Percentiles rank a stretch among this genome's conserved stretches.
Conservation (phyloP, 352 stramenopile genomes). For the Phytophthora ohioensis region DNA sequence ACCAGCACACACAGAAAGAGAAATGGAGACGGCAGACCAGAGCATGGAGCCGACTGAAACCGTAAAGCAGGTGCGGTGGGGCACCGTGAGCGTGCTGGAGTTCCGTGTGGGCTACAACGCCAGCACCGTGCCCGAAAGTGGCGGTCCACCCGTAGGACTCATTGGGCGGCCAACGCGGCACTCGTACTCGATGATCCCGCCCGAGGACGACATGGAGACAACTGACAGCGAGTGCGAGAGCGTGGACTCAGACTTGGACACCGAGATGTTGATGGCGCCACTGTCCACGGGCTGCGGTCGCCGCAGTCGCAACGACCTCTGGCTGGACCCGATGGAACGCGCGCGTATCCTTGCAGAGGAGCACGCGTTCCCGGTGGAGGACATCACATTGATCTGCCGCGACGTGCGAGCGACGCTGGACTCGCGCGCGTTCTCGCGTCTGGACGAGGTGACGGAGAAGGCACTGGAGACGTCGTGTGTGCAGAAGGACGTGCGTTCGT, state of each 20-base stretch:
- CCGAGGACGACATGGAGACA: slow-evolving; percentile 30
- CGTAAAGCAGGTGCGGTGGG: slow-evolving; percentile 57
- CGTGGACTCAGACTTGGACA: slow-evolving; percentile 36
- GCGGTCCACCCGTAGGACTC: slow-evolving; percentile 62
- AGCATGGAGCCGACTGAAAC: slow-evolving; percentile 2
- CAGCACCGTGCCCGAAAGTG: slow-evolving; percentile 52
- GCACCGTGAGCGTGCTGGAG: slow-evolving; percentile 52
- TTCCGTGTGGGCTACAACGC: slow-evolving; percentile 64
- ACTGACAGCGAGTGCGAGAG: slow-evolving; percentile 38
- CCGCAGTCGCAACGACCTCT: slow-evolving; percentile 45
- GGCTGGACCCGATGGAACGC: slow-evolving; percentile 60
- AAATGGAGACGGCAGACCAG: slow-evolving; percentile 14
- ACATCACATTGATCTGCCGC: slow-evolving; percentile 59
- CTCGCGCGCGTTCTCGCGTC: slow-evolving; percentile 43
- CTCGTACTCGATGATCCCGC: slow-evolving; percentile 37
- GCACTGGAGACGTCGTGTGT: slow-evolving; percentile 5
- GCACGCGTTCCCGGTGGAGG: slow-evolving; percentile 43
- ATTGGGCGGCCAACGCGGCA: slow-evolving; percentile 46
- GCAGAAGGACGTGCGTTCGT: slow-evolving; percentile 9
- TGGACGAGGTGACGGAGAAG: slow-evolving; percentile 37
- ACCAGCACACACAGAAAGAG: not conserved
- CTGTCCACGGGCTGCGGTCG: slow-evolving; percentile 7
- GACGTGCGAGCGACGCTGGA: slow-evolving; percentile 57
- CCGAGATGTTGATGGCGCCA: slow-evolving; percentile 5
- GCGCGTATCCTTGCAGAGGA: slow-evolving; percentile 50